Percentiles rank a stretch among this genome's conserved stretches.
Conservation (phyloP, 768 basidiomycete species). For the Phallus indusiatus region DNA sequence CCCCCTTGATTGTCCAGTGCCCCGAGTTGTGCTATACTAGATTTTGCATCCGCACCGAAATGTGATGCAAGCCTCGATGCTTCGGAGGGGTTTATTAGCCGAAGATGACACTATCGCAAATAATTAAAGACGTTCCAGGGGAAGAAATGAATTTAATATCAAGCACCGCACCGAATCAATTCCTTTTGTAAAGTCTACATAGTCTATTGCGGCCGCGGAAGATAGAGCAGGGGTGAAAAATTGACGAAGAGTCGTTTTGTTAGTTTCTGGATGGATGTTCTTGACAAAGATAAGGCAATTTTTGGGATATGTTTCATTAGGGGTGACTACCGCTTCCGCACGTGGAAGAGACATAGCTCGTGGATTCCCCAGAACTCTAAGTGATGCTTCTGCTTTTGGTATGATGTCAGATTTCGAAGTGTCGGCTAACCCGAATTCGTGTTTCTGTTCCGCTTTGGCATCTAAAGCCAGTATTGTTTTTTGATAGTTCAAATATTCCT, state of each 20-base stretch:
- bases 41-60: slow-evolving; percentile 28
- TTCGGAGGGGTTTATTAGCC: slow-evolving; percentile 45
- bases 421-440: background rate
- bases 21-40: slow-evolving; percentile 28
- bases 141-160: background rate
- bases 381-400: background rate
- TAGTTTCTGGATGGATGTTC: slow-evolving; percentile 64
- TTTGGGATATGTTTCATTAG: slow-evolving; percentile 34
- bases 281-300: slow-evolving; percentile 64
- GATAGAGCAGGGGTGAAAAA: slow-evolving; percentile 41
- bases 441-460: slow-evolving; percentile 11
- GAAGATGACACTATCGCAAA: slow-evolving; percentile 57
- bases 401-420: background rate
- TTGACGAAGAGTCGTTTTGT: slow-evolving; percentile 66
- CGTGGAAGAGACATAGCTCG: background rate
- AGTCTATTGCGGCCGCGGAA: slow-evolving; percentile 42
- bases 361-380: background rate
- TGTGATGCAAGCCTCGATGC: slow-evolving; percentile 34
- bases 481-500: slow-evolving; percentile 62
- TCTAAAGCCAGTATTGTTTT: slow-evolving; percentile 42
- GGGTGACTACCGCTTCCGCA: background rate
- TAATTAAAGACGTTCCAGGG: background rate
- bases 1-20: slow-evolving; percentile 50
- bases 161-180: slow-evolving; percentile 53
- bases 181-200: slow-evolving; percentile 72